Base-by-base conservation (phyloP, 2,329 filamentous ascomycete species). In the Scedosporium minutisporum region DNA sequence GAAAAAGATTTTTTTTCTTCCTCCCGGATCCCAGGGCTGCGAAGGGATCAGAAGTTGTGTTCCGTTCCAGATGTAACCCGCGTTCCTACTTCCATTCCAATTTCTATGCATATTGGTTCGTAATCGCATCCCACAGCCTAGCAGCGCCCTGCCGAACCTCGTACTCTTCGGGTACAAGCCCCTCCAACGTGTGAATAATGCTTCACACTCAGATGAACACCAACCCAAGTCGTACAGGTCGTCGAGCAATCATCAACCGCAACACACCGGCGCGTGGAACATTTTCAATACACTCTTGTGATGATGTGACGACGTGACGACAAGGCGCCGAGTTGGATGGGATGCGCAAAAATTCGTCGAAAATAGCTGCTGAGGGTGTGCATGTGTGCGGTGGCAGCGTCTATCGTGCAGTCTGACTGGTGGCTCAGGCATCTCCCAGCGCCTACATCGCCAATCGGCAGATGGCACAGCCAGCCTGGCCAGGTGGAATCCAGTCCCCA, bases 401-500 rank as follows among this genome's bases (percentile, higher is more conserved):
- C 51, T 57, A 57, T 57, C 23, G 21, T 57, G 51, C 51, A 57
- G 51, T 16, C 14, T 21, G 21, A 33, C 16, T 58, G 55, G 55
- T 23, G n/a, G 55, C 51, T 55, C 51, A 55, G 29, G 51, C 51
- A 18, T 23, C 51, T 6, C 16, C 25, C 55, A 58, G 55, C 55
- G 55, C 55, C 29, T 58, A 21, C 55, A 58, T 58, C 25, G 55
- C 55, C 55, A 58, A 58, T 58, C 55, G 55, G 55, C 55, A 18
- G 2, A 57, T 1, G 21, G 21, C 18, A 25, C 16, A 23, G 25
- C 18, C 51, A 55, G 23, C 18, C 23, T 53, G 48, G 48, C 5
- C 25, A 3, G 5, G n/a, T 16, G 10, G 46, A 38, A 38, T 38
- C 33, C 46, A 18, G 21, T 16, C 46, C 46, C 46, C 46, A 51